Evolutionary conservation across 2,329 filamentous ascomycete genomes (phyloP).

Genomic region (Didymella pinodella): DNA sequence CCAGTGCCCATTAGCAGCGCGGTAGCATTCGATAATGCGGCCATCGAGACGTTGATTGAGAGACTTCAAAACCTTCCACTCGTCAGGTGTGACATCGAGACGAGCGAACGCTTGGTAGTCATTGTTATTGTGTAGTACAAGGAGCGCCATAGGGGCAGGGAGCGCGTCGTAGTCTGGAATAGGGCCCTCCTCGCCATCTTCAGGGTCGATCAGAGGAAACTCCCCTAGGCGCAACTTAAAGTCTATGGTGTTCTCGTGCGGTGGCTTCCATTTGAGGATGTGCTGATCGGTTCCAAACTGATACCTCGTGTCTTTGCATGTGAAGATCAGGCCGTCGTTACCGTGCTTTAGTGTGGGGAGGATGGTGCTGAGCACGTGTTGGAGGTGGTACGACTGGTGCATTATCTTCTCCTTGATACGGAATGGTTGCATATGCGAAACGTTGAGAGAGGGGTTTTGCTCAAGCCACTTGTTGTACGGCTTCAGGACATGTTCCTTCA

Average conservation of each 20-base stretch:
- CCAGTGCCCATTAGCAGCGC: conserved; percentile 79
- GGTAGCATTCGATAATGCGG: conserved; percentile 87
- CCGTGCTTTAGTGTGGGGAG: conserved; percentile 87
- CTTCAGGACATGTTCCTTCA: conserved; percentile 77
- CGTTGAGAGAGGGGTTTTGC: conserved; percentile 61
- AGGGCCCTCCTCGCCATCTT: conserved; percentile 71
- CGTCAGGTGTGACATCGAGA: conserved; percentile 73
- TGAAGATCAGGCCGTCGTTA: conserved; percentile 97
- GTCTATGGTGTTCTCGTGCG: conserved; percentile 93
- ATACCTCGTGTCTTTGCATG: conserved; percentile 88
- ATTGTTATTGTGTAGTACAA: conserved; percentile 71
- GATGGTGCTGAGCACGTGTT: conserved; percentile 80
- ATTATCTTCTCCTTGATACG: conserved; percentile 87
- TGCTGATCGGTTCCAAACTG: conserved; percentile 88
- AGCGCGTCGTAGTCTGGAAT: conserved; percentile 79
- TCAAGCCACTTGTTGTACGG: conserved; percentile 70
- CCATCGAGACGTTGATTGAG: conserved; percentile 80
- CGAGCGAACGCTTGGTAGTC: conserved; percentile 70
- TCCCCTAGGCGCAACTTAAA: conserved; percentile 77
- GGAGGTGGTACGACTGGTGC: conserved; percentile 83
- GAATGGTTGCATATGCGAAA: conserved; percentile 67
- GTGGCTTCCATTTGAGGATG: conserved; percentile 98
- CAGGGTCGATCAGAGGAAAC: conserved; percentile 76
- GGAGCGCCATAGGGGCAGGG: conserved; percentile 73
- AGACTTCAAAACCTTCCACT: conserved; percentile 84